Conservation (phyloP, 768 basidiomycete species). For the Pulveroboletus frians region DNA sequence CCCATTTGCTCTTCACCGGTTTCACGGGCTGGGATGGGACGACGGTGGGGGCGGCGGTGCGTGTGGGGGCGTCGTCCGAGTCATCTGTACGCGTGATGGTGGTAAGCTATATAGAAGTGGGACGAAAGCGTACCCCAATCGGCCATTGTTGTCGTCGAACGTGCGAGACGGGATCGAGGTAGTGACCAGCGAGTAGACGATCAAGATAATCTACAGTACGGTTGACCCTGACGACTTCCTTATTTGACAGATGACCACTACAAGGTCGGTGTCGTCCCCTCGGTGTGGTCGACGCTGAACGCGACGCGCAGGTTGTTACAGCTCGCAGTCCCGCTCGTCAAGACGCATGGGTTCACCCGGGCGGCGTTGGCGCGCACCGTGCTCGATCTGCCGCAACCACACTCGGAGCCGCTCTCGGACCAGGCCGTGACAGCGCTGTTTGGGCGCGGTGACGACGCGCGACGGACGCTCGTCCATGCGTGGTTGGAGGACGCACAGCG, state of each 20-base stretch:
- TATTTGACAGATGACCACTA: conserved; percentile 9
- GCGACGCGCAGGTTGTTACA: conserved; percentile 39
- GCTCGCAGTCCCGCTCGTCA: conserved; percentile 59
- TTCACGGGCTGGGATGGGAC: conserved; percentile 16
- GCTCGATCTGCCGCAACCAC: conserved; percentile 45
- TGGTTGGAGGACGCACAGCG: conserved; percentile 67
- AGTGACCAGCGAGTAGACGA: background rate
- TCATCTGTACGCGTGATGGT: conserved; percentile 30
- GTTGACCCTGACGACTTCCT: background rate
- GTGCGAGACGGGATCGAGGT: background rate
- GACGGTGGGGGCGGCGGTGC: conserved; percentile 18
- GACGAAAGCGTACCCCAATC: conserved; percentile 41
- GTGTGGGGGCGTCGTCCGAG: conserved; percentile 32
- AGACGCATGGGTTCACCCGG: conserved; percentile 69
- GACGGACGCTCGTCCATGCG: conserved; percentile 58
- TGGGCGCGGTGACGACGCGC: conserved; percentile 62
- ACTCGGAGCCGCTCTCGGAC: conserved; percentile 61
- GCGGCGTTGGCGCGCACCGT: conserved; percentile 62
- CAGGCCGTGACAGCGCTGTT: conserved; percentile 68
- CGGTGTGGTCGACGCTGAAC: background rate
- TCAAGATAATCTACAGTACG: background rate
- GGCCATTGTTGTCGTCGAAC: conserved; percentile 28
- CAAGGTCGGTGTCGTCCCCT: conserved; percentile 9
- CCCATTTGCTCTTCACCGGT: conserved; percentile 63
- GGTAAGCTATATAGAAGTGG: conserved; percentile 15